Conservation (phyloP, 805 yeast genomes). For the Candida broadrunensis region DNA sequence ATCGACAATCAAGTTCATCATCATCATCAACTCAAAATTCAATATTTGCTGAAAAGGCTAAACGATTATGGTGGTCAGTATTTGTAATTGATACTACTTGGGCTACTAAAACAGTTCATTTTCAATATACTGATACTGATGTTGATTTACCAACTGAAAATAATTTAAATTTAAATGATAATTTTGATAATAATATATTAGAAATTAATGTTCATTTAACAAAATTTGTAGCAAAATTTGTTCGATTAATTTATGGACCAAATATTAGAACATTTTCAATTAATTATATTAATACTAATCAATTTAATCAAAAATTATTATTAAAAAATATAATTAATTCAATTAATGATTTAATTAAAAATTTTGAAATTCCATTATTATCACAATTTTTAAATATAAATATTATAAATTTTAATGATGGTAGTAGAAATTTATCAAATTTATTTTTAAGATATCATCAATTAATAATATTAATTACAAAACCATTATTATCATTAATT, state of each 20-base stretch:
- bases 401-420: slow-evolving; percentile 8
- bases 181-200: slow-evolving; percentile 25
- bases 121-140: slow-evolving; percentile 42
- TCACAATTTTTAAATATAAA: slow-evolving; percentile 10
- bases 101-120: slow-evolving; percentile 40
- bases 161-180: slow-evolving; percentile 21
- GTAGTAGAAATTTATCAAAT: slow-evolving; percentile 29
- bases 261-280: slow-evolving; percentile 36
- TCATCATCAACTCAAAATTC: background rate
- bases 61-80: slow-evolving; percentile 42
- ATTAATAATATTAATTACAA: slow-evolving; percentile 26
- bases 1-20: slow-evolving; percentile 21
- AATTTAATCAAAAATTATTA: slow-evolving; percentile 34
- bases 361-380: slow-evolving; percentile 30
- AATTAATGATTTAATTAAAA: slow-evolving; percentile 23
- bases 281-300: slow-evolving; percentile 38
- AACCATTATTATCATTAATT: slow-evolving; percentile 32
- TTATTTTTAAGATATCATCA: slow-evolving; percentile 34
- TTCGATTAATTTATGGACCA: slow-evolving; percentile 37
- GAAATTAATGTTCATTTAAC: slow-evolving; percentile 39
- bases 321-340: slow-evolving; percentile 27
- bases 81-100: slow-evolving; percentile 38
- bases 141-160: slow-evolving; percentile 40
- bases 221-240: slow-evolving; percentile 34
- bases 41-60: slow-evolving; percentile 22